Evolutionary conservation across 306 rosid genomes (phyloP), one percentile per base, ranked within the genome.

Genomic region (Quillaja saponaria): DNA sequence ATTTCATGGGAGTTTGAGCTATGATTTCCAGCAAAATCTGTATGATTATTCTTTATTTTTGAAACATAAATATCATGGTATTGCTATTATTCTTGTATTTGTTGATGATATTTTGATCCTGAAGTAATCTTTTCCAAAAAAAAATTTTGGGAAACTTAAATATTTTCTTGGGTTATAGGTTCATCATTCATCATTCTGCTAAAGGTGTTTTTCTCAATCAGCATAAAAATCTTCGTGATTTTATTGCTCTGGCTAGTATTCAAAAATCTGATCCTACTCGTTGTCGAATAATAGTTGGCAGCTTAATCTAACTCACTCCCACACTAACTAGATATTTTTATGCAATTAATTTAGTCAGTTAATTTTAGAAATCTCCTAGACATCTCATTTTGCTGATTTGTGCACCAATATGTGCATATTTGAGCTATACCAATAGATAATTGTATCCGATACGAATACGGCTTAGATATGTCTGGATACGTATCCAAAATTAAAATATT

Each of bases 221-320:
- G 12, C 55, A 49, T 13, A 49, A 49, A 18, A 17, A 49, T 49
- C 3, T 33, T 4, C 55, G 19, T 0, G 55, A 49, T 49, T 19
- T 49, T 12, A 49, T 49, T 19, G 5, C 13, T 2, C 11, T 19
- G 33, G 55, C 15, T 49, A 33, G 55, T 10, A 31, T 49, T 49
- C 7, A 49, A 8, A 33, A 49, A 17, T 15, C 55, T n/a, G n/a
- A 59, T 20, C 64, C 52, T 5, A 17, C 52, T 3, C 2, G 40
- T 34, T 59, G 18, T 59, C 20, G 64, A 21, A 5, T 40, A 7
- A 1, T 41, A 7, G 37, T 21, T 15, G 64, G 13, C 10, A 59
- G 35, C 18, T 59, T 59, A 51, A 59, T 40, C 50, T 61, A 61
- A n/a, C 14, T 41, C 40, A 61, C 66, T 13, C 42, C 44, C 3